Evolutionary conservation across 2,329 filamentous ascomycete genomes (phyloP), one percentile per base, ranked within the genome.

Genomic region (Aschersonia sp.): DNA sequence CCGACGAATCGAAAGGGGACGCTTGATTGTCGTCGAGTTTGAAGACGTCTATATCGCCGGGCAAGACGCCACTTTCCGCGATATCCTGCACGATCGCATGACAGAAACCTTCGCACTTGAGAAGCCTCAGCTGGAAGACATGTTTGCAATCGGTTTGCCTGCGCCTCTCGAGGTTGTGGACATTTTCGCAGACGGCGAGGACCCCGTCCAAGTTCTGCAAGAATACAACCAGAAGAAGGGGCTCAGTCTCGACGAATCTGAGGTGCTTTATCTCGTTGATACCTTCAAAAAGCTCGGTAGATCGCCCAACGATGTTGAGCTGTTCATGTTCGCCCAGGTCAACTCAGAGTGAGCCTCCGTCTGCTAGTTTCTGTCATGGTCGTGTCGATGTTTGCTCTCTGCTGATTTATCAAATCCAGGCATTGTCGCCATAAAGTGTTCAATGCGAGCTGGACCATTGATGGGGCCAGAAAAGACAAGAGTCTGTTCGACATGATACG

Each of bases 251-350:
- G 90, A 97, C 62, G 74, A 81, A 49, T 82, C 83, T 7, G 89
- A 98, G 63, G 94, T 97, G 63, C 82, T 94, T 50, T 97, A 98
- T 60, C 74, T 98, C 40, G 86, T 95, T n/a, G 81, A 88, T 46
- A 57, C 59, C 35, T 63, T 62, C 50, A 58, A 55, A 46, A 55
- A 55, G 44, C 59, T 62, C 14, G 76, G 79, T 52, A 70, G 81
- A 39, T 70, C 76, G 45, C 87, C 87, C 1, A 83, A 88, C 51
- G 92, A 97, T 62, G 86, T 97, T 43, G 92, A 98, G 68, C 74
- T 97, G 29, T 97, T 97, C 73, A 97, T 97, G 92, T 98, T 97
- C 64, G 90, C 90, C 12, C 92, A 98, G 67, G 90, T 98, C 62
- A 97, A 97, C 71, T 97, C 90, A 4, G 92, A 98, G 72, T 57